phyloP scores from a whole-genome alignment of 192 early-diverging fungal species.

The Blastocladiella britannica region DNA sequence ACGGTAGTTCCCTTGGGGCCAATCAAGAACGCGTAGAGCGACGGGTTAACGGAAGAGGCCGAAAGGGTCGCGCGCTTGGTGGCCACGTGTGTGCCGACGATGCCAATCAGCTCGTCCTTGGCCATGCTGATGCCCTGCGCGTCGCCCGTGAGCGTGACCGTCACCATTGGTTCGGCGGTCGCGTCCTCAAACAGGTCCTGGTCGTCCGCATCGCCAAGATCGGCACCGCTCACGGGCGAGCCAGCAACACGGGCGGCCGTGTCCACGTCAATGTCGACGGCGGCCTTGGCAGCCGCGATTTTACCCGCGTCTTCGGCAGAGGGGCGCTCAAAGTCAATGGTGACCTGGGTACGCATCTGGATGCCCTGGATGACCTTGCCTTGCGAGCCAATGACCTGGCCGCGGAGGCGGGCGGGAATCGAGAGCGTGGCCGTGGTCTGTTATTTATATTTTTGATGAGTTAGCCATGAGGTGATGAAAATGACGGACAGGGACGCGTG shows the following conservation, averaged over 20 bases:
- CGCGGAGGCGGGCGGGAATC: conserved; percentile 61
- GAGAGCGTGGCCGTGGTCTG: conserved; percentile 20
- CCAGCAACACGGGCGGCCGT: no score
- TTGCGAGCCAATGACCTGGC: conserved; percentile 61
- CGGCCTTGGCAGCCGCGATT: conserved; percentile 6
- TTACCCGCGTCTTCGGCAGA: conserved; percentile 19
- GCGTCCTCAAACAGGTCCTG: conserved; percentile 8
- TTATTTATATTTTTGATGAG: no score
- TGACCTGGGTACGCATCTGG: conserved; percentile 46
- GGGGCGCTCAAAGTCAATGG: conserved; percentile 46
- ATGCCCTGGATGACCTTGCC: conserved; percentile 60
- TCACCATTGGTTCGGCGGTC: conserved; percentile 32
- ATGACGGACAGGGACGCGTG: no score
- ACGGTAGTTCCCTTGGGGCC: conserved; percentile 47
- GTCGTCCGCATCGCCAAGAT: conserved; percentile 14
- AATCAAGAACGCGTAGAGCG: conserved; percentile 63
- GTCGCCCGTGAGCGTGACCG: conserved; percentile 66
- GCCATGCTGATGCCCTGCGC: conserved; percentile 58
- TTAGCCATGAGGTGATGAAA: no score
- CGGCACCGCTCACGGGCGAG: no score
- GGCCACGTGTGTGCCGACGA: conserved; percentile 48
- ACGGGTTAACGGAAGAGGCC: conserved; percentile 24
- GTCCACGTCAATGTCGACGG: not conserved
- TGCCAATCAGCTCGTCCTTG: conserved; percentile 57
- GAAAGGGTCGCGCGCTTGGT: no score